Evolutionary conservation across 768 basidiomycete species (phyloP), one percentile per base, ranked within the genome.

Genomic region (Butyriboletus loyo): DNA sequence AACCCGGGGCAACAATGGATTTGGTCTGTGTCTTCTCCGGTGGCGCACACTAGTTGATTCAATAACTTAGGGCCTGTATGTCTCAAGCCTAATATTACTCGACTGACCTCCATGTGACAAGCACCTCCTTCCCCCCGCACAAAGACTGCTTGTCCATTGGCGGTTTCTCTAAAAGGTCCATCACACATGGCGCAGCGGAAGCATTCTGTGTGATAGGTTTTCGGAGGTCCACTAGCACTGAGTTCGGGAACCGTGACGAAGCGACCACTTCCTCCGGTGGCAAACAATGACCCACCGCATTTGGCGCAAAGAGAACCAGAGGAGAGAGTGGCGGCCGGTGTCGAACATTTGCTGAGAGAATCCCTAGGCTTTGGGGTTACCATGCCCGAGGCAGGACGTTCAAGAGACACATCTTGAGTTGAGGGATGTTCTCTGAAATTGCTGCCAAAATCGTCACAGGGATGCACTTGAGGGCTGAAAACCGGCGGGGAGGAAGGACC

Each of bases 141-240:
- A 68, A 89, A 92, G n/a, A 82, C 73, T 9, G 87, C 83, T 56
- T 84, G 80, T 1, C 87, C 86, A 21, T 75, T 78, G 44, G 72
- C 71, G 32, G 72, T 73, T 63, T 87, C 86, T 55, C 78, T 80
- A 59, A 93, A 89, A 9, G 75, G 63, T 17, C 79, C 77, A 39
- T 81, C 73, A 59, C 90, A 93, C 21, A 86, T 72, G 21, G 67
- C 73, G 61, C 90, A 93, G 47, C 77, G 81, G 68, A 93, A 92
- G 65, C 90, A 93, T 38, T 82, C 78, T 4, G 80, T 75, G 58
- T 93, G 90, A 60, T 87, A 92, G 21, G 77, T 76, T 65, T 78
- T 77, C n/a, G 82, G 77, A 22, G 72, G 69, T 17, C 73, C 73
- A 50, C 59, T 64, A 2, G 68, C 59, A 32, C 64, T 68, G 46